Percentiles rank a stretch among this genome's conserved stretches.
Evolutionary conservation across 1,284 basidiomycete genomes (phyloP).

Genomic region (Xerocomus subilludens): DNA sequence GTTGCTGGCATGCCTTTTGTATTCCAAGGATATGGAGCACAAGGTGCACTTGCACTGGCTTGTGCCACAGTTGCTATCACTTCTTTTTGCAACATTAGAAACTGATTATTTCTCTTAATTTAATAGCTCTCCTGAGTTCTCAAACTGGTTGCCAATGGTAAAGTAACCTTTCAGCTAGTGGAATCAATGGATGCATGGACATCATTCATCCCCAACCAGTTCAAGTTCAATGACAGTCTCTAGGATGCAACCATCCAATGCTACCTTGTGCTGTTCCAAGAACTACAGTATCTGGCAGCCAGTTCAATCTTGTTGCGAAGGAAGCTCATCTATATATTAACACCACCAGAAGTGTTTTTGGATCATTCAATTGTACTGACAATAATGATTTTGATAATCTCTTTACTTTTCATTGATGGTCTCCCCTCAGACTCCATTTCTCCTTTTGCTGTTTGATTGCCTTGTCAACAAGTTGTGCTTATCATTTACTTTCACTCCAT

Average conservation of each 20-base stretch:
- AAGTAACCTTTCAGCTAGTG: too few species aligned
- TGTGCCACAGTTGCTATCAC: too few species aligned
- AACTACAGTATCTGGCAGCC: not conserved
- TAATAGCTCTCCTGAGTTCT: too few species aligned
- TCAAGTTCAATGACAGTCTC: too few species aligned
- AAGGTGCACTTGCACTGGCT: not conserved
- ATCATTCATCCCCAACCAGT: not conserved
- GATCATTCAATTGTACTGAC: not conserved
- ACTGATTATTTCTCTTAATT: too few species aligned
- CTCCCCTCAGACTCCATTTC: not conserved
- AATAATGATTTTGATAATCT: constrained; percentile 9
- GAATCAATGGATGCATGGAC: not conserved
- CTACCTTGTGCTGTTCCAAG: not conserved
- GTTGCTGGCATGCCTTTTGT: not conserved
- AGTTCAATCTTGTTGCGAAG: not conserved
- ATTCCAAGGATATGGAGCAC: not conserved
- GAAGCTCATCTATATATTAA: constrained; percentile 2
- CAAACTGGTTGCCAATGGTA: too few species aligned
- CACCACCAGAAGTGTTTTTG: not conserved
- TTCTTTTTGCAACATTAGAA: too few species aligned
- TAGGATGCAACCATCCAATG: too few species aligned
- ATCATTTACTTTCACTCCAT: not conserved
- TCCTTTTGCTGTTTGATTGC: not conserved
- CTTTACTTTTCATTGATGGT: constrained; percentile 5
- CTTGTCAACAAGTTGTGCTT: not conserved